Conservation (phyloP, 306 rosid species). For the Castanea crenata region DNA sequence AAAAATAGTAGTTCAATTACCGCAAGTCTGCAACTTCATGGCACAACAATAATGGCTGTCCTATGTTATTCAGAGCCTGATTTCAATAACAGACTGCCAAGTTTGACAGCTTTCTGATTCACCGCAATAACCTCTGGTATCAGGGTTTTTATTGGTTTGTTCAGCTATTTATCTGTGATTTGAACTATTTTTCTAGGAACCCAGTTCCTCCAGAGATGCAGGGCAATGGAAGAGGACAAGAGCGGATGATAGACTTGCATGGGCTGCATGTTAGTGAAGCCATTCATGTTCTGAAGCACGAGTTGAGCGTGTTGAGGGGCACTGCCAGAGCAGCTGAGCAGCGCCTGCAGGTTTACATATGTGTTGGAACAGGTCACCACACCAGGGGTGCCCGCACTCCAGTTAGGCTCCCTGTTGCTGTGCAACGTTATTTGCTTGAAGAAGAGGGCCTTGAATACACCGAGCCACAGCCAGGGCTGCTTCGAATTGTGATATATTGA, state of each 20-base stretch:
- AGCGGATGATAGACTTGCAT: slow-evolving; percentile 90
- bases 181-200: slow-evolving; percentile 52
- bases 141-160: neutral
- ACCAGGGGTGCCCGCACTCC: slow-evolving; percentile 92
- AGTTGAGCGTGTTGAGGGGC: slow-evolving; percentile 69
- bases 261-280: slow-evolving; percentile 93
- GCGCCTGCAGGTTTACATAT: slow-evolving; percentile 76
- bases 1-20: neutral
- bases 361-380: slow-evolving; percentile 96
- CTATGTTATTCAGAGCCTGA: neutral
- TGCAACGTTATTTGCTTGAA: slow-evolving; percentile 87
- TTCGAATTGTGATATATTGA: slow-evolving; percentile 79
- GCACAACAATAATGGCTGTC: neutral
- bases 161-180: slow-evolving; percentile 7
- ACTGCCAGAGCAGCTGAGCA: slow-evolving; percentile 78
- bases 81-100: neutral
- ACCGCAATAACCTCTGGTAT: neutral
- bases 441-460: slow-evolving; percentile 89
- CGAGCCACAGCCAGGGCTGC: slow-evolving; percentile 89
- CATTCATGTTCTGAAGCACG: slow-evolving; percentile 77
- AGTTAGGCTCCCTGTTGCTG: slow-evolving; percentile 79
- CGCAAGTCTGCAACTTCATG: neutral
- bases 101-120: neutral
- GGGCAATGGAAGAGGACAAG: slow-evolving; percentile 77
- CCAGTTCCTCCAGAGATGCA: slow-evolving; percentile 66